phyloP scores from a whole-genome alignment of 2,329 filamentous ascomycete species.

The Parafenestella ontariensis region DNA sequence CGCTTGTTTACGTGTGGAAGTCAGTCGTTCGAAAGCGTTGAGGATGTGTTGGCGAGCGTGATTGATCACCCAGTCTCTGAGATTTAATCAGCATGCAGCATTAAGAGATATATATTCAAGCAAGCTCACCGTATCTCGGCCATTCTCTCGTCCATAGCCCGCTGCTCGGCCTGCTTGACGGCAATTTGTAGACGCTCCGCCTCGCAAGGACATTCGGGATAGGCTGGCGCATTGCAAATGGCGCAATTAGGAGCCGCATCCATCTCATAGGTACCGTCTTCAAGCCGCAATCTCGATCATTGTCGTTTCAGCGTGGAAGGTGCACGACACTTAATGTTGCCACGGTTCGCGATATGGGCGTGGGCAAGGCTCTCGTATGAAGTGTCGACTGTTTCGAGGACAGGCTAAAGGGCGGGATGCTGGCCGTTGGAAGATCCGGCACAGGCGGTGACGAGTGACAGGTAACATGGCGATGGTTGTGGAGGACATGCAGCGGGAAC shows the following conservation, averaged over 20 bases:
- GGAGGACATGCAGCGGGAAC: conserved; percentile 26
- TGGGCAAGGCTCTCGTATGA: conserved; percentile 15
- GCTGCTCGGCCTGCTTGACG: conserved; percentile 48
- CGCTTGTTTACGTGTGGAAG: conserved; percentile 49
- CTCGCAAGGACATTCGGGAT: conserved; percentile 50
- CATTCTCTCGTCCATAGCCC: conserved; percentile 47
- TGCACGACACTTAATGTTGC: conserved; percentile 3
- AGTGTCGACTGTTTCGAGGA: conserved; percentile 28
- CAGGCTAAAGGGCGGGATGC: conserved; percentile 19
- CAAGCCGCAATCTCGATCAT: conserved; percentile 37
- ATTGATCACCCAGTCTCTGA: conserved; percentile 56
- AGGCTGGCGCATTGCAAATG: conserved; percentile 50
- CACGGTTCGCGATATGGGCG: conserved; percentile 14
- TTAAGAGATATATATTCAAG: background rate
- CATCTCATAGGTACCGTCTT: conserved; percentile 39
- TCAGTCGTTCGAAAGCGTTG: conserved; percentile 52
- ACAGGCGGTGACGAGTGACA: conserved; percentile 49
- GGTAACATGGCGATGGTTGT: conserved; percentile 46
- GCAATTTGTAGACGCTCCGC: conserved; percentile 50
- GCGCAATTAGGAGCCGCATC: conserved; percentile 50
- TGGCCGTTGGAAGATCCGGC: conserved; percentile 34
- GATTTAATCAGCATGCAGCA: conserved; percentile 21
- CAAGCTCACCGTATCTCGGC: conserved; percentile 43
- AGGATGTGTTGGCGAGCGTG: conserved; percentile 56
- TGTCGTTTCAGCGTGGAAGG: conserved; percentile 24